Percentiles rank a stretch among this genome's conserved stretches.
phyloP scores from a whole-genome alignment of 2,329 filamentous ascomycete genomes.

The Aureobasidium pullulans region DNA sequence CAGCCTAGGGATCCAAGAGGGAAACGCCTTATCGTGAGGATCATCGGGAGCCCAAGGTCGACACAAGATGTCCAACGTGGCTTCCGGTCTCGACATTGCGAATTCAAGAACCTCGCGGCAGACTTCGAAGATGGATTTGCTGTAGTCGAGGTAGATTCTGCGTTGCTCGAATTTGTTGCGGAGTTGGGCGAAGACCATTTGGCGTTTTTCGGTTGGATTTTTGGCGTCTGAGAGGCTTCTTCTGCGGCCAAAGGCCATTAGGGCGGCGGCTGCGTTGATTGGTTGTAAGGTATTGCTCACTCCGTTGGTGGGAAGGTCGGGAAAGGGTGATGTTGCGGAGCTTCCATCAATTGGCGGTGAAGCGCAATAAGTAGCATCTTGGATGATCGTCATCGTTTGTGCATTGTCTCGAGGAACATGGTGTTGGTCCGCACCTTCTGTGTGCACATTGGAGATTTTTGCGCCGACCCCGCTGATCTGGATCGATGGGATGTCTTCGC shows the following conservation, averaged over 20 bases:
- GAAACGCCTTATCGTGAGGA: neutral
- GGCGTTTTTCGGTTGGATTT: neutral
- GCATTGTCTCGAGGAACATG: neutral
- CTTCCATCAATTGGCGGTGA: neutral
- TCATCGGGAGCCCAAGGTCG: constrained; percentile 12
- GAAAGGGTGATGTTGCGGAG: neutral
- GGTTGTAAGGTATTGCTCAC: neutral
- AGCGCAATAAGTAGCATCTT: neutral
- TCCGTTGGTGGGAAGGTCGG: neutral
- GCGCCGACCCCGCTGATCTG: neutral
- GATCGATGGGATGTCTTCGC: neutral
- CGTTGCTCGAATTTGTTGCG: neutral
- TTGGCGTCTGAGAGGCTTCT: neutral
- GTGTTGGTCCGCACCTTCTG: neutral
- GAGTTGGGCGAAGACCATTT: neutral
- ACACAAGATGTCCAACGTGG: constrained; percentile 11
- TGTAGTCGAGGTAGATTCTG: constrained; percentile 13
- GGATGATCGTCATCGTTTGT: neutral
- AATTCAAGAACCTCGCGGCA: constrained; percentile 13
- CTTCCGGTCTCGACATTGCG: neutral
- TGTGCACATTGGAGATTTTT: neutral
- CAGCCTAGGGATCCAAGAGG: constrained; percentile 12
- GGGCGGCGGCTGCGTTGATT: neutral
- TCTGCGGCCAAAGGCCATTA: neutral
- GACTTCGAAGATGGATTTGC: constrained; percentile 12